Conservation (phyloP, 164 flowering plant species). For the Vitis vinifera region DNA sequence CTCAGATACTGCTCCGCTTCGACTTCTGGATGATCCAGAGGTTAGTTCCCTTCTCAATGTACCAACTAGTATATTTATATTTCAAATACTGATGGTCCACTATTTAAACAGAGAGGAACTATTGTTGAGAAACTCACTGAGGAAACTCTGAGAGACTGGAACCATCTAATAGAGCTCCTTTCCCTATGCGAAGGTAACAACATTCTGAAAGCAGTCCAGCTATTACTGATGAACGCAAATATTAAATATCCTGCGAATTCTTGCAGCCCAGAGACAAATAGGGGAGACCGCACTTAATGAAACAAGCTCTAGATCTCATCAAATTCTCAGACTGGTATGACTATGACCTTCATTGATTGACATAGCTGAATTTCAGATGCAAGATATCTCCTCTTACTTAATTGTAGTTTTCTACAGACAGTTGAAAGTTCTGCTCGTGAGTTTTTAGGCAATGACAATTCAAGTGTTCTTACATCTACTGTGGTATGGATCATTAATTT, state of each 20-base stretch:
- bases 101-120: conserved; percentile 39
- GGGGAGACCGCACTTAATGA: conserved; percentile 54
- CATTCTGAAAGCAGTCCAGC: not conserved
- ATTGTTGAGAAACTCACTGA: conserved; percentile 62
- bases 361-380: too few relatives aligned
- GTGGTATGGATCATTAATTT: conserved; percentile 31
- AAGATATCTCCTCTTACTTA: not conserved
- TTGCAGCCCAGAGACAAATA: conserved; percentile 59
- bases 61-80: not conserved
- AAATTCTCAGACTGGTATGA: conserved; percentile 56
- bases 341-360: too few relatives aligned
- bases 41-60: conserved; percentile 36
- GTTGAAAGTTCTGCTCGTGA: conserved; percentile 44
- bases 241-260: not conserved
- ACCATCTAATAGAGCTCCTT: conserved; percentile 49
- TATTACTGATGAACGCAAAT: conserved; percentile 2
- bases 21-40: conserved; percentile 98
- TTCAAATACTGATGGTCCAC: not conserved
- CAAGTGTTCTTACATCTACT: conserved; percentile 43
- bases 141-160: conserved; percentile 47
- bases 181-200: conserved; percentile 52
- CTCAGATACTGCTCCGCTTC: conserved; percentile 65
- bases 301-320: conserved; percentile 70
- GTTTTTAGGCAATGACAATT: conserved; percentile 30
- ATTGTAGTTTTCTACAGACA: conserved; percentile 27